A percentile compares a stretch with the other conserved stretches of the same genome.
Evolutionary conservation across 1,284 basidiomycete genomes (phyloP).

Genomic region (Porodaedalea pini): DNA sequence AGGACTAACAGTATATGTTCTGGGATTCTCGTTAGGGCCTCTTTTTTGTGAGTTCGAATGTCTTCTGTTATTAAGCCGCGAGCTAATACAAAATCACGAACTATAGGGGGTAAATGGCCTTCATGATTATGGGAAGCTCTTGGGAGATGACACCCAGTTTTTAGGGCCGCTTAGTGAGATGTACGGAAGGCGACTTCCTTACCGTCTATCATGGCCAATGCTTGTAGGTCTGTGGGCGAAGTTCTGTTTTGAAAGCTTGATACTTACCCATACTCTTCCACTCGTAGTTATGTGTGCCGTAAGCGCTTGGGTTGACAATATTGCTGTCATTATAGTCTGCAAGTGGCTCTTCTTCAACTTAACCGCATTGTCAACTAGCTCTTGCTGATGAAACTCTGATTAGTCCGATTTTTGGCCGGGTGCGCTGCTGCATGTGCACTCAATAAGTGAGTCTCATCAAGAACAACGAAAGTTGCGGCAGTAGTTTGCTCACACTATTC

Average conservation of each 20-base stretch:
- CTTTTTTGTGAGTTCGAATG: constrained; percentile 25
- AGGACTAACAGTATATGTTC: constrained; percentile 29
- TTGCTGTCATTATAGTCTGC: constrained; percentile 25
- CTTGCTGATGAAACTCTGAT: background rate
- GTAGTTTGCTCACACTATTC: too few relatives aligned
- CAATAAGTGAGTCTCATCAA: constrained; percentile 23
- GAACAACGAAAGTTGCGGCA: too few relatives aligned
- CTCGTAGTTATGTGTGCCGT: constrained; percentile 21
- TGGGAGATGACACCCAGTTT: constrained; percentile 17
- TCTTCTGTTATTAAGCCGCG: too few relatives aligned
- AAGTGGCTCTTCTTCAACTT: constrained; percentile 1
- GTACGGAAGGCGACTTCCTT: constrained; percentile 26
- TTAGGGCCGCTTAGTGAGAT: constrained; percentile 29
- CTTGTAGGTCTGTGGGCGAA: constrained; percentile 25
- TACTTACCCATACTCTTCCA: background rate
- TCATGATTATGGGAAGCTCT: background rate
- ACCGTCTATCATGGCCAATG: constrained; percentile 27
- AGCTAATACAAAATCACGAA: too few relatives aligned
- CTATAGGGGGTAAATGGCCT: too few relatives aligned
- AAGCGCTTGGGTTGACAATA: constrained; percentile 24
- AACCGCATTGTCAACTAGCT: background rate
- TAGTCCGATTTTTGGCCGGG: constrained; percentile 26
- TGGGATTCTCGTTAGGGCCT: constrained; percentile 29
- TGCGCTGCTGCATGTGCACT: constrained; percentile 22
- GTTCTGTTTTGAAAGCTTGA: background rate